Base-by-base conservation (phyloP, 257 asterid genomes). In the Oldenlandia corymbosa region DNA sequence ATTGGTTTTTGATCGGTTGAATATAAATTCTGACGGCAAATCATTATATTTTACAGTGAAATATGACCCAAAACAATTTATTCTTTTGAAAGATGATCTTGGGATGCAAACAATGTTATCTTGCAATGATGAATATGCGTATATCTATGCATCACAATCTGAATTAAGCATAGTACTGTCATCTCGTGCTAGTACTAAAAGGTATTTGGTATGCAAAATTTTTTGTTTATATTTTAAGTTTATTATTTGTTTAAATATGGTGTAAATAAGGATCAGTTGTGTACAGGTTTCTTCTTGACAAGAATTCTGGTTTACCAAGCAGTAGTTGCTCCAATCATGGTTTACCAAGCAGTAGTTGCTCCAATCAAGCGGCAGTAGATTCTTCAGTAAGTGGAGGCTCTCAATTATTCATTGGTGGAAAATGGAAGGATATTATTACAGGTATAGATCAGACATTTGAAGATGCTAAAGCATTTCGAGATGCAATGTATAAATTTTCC, bases 61-160 rank as follows among this genome's bases (percentile, higher is more conserved):
- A n/a, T n/a, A n/a, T n/a, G n/a, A n/a, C n/a, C n/a, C n/a, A n/a
- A n/a, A n/a, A n/a, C n/a, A n/a, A n/a, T n/a, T n/a, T n/a, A n/a
- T n/a, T n/a, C n/a, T n/a, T n/a, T n/a, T n/a, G n/a, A n/a, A n/a
- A n/a, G n/a, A 52, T 24, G 32, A 52, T 24, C 11, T 21, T 52
- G 58, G 58, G 30, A 52, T 52, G 21, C 36, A 52, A n/a, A 52
- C 58, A 1, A n/a, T 52, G 18, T 6, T 52, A n/a, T 6, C 32
- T 24, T 52, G 58, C 32, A 52, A 52, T 24, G 34, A 52, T 24
- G 58, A 50, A 52, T 14, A 52, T 52, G 58, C 58, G 4, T 16
- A 52, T 52, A 34, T 52, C 1, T 52, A 21, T 52, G n/a, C 16
- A 1, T 52, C 58, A 23, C 18, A 24, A 10, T 52, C 32, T 23